Conservation (phyloP, 768 basidiomycete genomes). For the Lentinula detonsa region DNA sequence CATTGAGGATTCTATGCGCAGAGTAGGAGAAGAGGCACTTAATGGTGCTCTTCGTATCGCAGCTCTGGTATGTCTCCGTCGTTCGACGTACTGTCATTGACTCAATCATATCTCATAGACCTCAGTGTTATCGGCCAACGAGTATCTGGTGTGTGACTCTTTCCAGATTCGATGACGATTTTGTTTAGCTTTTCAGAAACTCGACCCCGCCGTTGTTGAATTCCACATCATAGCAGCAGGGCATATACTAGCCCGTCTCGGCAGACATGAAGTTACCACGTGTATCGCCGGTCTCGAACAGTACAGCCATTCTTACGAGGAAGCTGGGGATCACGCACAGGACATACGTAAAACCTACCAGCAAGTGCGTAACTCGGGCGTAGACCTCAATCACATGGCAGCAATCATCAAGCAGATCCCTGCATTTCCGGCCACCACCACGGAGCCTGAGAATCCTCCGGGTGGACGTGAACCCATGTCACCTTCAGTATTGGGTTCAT, state of each 20-base stretch:
- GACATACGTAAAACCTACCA: slow-evolving; percentile 55
- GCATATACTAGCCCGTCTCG: slow-evolving; percentile 72
- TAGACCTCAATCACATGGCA: slow-evolving; percentile 45
- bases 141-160: slow-evolving; percentile 62
- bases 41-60: slow-evolving; percentile 85
- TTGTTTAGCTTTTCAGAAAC: slow-evolving; percentile 36
- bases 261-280: slow-evolving; percentile 73
- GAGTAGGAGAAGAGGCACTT: slow-evolving; percentile 75
- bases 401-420: slow-evolving; percentile 27
- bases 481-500: slow-evolving; percentile 1
- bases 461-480: slow-evolving; percentile 1
- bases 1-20: slow-evolving; percentile 59
- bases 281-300: slow-evolving; percentile 86
- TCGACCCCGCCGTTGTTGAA: slow-evolving; percentile 88
- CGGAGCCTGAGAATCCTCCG: slow-evolving; percentile 16
- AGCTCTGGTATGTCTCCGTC: slow-evolving; percentile 54
- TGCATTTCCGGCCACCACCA: slow-evolving; percentile 18
- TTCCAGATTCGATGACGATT: background rate
- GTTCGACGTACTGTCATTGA: background rate
- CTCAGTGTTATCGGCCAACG: slow-evolving; percentile 79
- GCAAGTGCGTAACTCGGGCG: slow-evolving; percentile 23
- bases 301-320: slow-evolving; percentile 84
- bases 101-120: slow-evolving; percentile 34
- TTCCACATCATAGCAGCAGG: slow-evolving; percentile 84
- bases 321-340: slow-evolving; percentile 71